Base-by-base conservation (phyloP, 2,329 filamentous ascomycete species). In the Aspergillus novoparasiticus region DNA sequence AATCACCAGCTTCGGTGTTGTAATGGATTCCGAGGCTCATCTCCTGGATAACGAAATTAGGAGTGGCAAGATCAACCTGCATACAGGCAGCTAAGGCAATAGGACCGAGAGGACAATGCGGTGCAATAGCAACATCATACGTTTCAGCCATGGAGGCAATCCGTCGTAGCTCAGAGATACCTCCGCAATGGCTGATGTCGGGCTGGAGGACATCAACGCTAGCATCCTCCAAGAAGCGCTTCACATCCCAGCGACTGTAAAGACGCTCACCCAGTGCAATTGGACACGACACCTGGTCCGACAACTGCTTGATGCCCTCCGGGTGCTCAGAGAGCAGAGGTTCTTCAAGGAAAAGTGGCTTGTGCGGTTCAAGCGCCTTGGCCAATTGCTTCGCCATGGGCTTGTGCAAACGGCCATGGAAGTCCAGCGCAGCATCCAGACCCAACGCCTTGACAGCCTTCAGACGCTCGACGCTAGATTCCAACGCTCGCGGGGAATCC, bases 11-110 rank as follows among this genome's bases (percentile, higher is more conserved):
- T 69, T 84, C 83, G 4, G 78, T 76, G 68, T 94, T 94, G 72
- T 93, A 94, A 73, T 94, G 91, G 69, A 94, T 93, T 0, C 90
- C 91, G 34, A 93, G 72, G 59, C 87, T 89, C 91, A 93, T 93
- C 75, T 93, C 90, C 71, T 91, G 87, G 36, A 93, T 93, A 0
- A 84, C 86, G 72, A 90, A 92, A 74, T 90, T 93, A 23, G 83
- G 83, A 23, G 80, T 86, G 11, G 78, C 80, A 23, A 85, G 81
- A 28, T 87, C 88, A 1, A 93, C 85, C 66, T 93, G 90, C 46
- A 92, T 81, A 60, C 84, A 88, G 0, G 90, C 90, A 0, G 90
- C 90, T 19, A 93, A 79, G 0, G 90, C 89, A 57, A 93, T 89
- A 0, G 90, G 90, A 0, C 90, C 90, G 0, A 93, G 76, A 0